Conservation (phyloP, 345 rosid species). For the Lenwebbia sp. region DNA sequence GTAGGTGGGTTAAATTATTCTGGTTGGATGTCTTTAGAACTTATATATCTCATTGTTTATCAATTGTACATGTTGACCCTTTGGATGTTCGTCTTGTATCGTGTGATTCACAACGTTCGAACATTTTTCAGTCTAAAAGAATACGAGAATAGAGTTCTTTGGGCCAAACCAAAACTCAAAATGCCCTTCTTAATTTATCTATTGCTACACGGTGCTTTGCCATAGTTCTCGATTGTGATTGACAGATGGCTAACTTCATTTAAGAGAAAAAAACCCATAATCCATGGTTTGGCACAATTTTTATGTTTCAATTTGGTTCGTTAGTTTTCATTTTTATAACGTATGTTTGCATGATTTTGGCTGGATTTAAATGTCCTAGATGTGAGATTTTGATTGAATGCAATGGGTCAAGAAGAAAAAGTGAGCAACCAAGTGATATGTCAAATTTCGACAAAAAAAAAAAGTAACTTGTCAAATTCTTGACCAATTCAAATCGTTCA, state of each 20-base stretch:
- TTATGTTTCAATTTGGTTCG: neutral
- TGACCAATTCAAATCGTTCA: neutral
- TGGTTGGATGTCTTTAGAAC: neutral
- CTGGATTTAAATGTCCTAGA: neutral
- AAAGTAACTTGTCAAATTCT: no score
- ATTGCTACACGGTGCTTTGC: neutral
- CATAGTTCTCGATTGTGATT: no score
- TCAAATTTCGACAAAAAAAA: neutral
- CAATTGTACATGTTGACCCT: neutral
- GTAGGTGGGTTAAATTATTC: neutral
- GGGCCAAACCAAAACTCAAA: neutral
- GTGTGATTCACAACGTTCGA: no score
- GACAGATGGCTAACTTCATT: neutral
- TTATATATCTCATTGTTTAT: neutral
- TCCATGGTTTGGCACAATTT: neutral
- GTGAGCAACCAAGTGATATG: neutral
- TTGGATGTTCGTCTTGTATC: no score
- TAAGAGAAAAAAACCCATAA: neutral
- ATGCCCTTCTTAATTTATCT: no score
- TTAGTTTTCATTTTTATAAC: neutral
- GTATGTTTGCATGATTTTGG: neutral
- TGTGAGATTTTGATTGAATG: neutral
- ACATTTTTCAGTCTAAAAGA: no score
- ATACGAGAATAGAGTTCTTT: neutral
- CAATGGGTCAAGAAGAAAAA: neutral